Evolutionary conservation across 225 moss, liverwort and hornwort species (phyloP).

Genomic region (Anthoceros angustus): DNA sequence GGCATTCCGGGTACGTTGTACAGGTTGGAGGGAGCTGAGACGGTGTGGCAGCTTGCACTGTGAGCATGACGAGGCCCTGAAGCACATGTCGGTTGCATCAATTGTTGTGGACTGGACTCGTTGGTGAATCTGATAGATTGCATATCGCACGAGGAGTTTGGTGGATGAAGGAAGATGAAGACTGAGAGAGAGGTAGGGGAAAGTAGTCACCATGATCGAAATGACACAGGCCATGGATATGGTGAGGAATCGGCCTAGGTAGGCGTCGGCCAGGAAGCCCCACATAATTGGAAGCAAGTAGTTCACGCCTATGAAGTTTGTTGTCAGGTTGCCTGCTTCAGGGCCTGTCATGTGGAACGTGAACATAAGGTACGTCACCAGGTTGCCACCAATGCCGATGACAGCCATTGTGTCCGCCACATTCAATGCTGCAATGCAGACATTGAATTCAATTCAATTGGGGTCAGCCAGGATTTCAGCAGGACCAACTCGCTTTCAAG

Average conservation of each 20-base stretch:
- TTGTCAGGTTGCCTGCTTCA: conserved; percentile 17
- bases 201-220: conserved; percentile 5
- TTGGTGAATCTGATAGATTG: neutral
- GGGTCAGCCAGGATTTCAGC: neutral
- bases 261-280: conserved; percentile 25
- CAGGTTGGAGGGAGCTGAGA: conserved; percentile 8
- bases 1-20: conserved; percentile 10
- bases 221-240: conserved; percentile 4
- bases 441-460: neutral
- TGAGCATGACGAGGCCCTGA: conserved; percentile 18
- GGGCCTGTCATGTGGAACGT: conserved; percentile 14
- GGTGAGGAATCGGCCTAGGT: conserved; percentile 9
- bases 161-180: neutral
- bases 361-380: conserved; percentile 13
- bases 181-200: neutral
- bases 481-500: neutral
- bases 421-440: conserved; percentile 5
- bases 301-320: conserved; percentile 20
- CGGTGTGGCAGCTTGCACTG: conserved; percentile 9
- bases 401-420: conserved; percentile 17
- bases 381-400: conserved; percentile 19
- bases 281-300: conserved; percentile 20
- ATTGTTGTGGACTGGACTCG: neutral
- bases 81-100: neutral
- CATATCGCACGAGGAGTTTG: neutral